Evolutionary conservation across 1,284 basidiomycete species (phyloP), one percentile per base, ranked within the genome.

Genomic region (Schizophyllum amplum): DNA sequence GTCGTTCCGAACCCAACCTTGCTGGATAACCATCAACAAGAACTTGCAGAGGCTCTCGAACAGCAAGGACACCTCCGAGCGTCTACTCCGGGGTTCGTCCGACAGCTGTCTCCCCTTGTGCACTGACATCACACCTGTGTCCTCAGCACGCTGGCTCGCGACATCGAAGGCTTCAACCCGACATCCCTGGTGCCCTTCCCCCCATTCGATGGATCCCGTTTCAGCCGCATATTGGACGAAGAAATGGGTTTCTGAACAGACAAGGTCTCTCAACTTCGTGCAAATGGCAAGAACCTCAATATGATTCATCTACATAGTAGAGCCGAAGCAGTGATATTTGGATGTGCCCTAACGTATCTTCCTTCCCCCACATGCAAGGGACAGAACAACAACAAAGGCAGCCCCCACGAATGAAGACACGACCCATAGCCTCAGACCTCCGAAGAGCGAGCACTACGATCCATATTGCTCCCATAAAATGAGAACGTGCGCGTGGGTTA

Each of bases 1-100:
- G 90, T 92, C 13, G 86, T 98, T 1, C 94, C 94, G 11, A 99
- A 99, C 68, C 76, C 86, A 26, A 86, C 88, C 1, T 74, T 99
- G 51, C 83, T 96, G 72, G 90, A 98, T 71, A 91, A 98, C 69
- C 96, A 99, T 66, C 96, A 99, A 75, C 78, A 84, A 50, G 94
- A 99, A 67, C 77, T 99, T 4, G 93, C 96, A 0, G 72, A 79
- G 48, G 84, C 86, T 17, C 75, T 98, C 53, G 74, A 75, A 20
- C 69, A 70, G 22, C 76, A 84, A 25, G 81, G 83, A 0, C 81
- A 94, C 71, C 73, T 94, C 48, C 77, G 72, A 61, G 75, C 84
- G n/a, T 78, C 84, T 0, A 79, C 75, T 9, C 73, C 84, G 52
- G 66, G 69, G 88, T 90, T 69, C 72, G 85, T 71, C 17, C 24